These are phyloP conservation scores for Piloderma croceum DNA, from an alignment of 768 basidiomycete species.

Conservation along the genomic window DNA sequence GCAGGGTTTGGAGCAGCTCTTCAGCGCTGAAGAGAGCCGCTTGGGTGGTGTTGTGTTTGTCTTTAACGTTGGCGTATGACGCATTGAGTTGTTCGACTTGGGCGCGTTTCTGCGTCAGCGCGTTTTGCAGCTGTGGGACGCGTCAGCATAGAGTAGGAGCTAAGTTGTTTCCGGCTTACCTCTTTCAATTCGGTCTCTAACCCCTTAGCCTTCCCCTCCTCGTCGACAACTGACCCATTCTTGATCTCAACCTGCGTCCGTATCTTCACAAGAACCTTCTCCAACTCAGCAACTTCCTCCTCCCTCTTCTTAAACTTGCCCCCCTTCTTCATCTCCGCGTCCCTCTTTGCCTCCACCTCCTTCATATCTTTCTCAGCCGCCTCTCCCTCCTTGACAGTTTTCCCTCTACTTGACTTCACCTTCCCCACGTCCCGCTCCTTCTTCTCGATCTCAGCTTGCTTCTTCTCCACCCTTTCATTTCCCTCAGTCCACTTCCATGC, in stretches of 20 bases:
- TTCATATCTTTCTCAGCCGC: slow-evolving; percentile 63
- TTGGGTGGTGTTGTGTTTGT: slow-evolving; percentile 57
- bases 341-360: slow-evolving; percentile 67
- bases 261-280: slow-evolving; percentile 75
- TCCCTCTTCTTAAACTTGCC: slow-evolving; percentile 87
- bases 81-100: slow-evolving; percentile 53
- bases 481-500: slow-evolving; percentile 86
- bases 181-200: slow-evolving; percentile 54
- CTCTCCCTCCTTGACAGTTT: slow-evolving; percentile 46
- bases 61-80: slow-evolving; percentile 59
- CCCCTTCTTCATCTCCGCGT: slow-evolving; percentile 87
- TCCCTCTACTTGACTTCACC: slow-evolving; percentile 43
- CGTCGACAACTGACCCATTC: slow-evolving; percentile 68
- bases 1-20: slow-evolving; percentile 89
- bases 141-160: background rate
- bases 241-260: slow-evolving; percentile 84
- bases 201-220: slow-evolving; percentile 52
- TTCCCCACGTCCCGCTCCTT: slow-evolving; percentile 45
- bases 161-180: too few species aligned
- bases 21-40: slow-evolving; percentile 67
- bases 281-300: slow-evolving; percentile 70
- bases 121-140: slow-evolving; percentile 47
- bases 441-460: slow-evolving; percentile 48
- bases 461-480: slow-evolving; percentile 44
- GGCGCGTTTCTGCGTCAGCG: slow-evolving; percentile 51